phyloP scores from a whole-genome alignment of 1,284 basidiomycete genomes.

The Malassezia brasiliensis region DNA sequence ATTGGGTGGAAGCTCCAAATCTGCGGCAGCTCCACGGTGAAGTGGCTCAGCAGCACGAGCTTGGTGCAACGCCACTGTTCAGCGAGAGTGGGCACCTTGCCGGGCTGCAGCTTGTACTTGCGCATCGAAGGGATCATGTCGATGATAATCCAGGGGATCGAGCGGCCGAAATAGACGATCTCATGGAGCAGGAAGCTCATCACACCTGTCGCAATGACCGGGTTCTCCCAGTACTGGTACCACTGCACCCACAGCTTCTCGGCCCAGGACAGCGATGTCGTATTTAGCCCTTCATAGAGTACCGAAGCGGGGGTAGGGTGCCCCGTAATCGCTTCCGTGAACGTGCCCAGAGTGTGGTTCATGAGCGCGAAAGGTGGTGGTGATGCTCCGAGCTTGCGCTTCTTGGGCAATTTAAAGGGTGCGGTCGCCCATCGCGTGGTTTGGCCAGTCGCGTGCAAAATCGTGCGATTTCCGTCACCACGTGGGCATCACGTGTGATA shows the following conservation, averaged over 20 bases:
- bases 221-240: constrained; percentile 58
- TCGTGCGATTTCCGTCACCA: constrained; percentile 15
- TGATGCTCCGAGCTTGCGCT: no score
- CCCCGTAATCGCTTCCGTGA: constrained; percentile 17
- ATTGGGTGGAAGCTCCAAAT: constrained; percentile 95
- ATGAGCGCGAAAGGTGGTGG: not conserved
- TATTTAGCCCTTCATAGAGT: constrained; percentile 37
- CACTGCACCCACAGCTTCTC: constrained; percentile 49
- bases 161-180: constrained; percentile 93
- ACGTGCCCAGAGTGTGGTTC: constrained; percentile 9
- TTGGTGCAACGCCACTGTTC: constrained; percentile 97
- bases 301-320: constrained; percentile 48
- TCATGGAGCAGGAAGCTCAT: constrained; percentile 90
- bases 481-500: constrained; percentile 4
- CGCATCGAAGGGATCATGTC: constrained; percentile 87
- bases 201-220: constrained; percentile 83
- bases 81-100: constrained; percentile 65
- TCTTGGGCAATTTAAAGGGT: no score
- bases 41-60: constrained; percentile 86
- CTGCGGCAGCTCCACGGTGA: constrained; percentile 88
- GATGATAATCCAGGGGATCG: constrained; percentile 89
- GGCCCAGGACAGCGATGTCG: constrained; percentile 27
- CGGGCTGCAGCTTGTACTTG: constrained; percentile 78
- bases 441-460: constrained; percentile 2
- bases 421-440: not conserved